Percentiles rank a stretch among this genome's conserved stretches.
phyloP scores from a whole-genome alignment of 805 yeast species.

The Kurtzmaniella cleridarum region DNA sequence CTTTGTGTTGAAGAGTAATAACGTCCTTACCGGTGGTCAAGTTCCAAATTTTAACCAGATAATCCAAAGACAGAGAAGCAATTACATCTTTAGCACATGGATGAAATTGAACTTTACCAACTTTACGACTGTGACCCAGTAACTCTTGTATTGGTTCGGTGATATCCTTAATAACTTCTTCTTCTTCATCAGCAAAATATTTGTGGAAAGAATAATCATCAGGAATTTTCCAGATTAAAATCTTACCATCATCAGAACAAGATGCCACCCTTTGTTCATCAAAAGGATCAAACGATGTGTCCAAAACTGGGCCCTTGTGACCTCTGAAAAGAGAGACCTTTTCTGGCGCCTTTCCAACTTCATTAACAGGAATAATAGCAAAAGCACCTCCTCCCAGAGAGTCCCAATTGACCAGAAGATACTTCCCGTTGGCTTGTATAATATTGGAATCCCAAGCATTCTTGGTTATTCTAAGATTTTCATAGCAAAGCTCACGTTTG shows the following conservation, averaged over 20 bases:
- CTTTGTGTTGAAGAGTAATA: conserved; percentile 77
- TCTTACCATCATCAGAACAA: conserved; percentile 73
- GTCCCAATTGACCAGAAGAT: conserved; percentile 84
- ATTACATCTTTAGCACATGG: conserved; percentile 84
- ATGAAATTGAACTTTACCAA: conserved; percentile 85
- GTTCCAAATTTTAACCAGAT: conserved; percentile 89
- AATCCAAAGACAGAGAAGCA: conserved; percentile 88
- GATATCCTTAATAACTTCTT: conserved; percentile 61
- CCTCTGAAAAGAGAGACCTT: conserved; percentile 91
- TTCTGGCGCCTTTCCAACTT: conserved; percentile 91
- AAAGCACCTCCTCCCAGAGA: conserved; percentile 97
- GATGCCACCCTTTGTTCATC: conserved; percentile 70
- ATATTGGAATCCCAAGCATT: conserved; percentile 97
- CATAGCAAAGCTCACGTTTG: conserved; percentile 66
- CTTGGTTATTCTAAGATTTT: conserved; percentile 71
- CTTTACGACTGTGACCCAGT: conserved; percentile 87
- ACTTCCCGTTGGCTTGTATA: conserved; percentile 81
- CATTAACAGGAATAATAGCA: conserved; percentile 82
- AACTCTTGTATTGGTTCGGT: conserved; percentile 60
- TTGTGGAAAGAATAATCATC: conserved; percentile 68
- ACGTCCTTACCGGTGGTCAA: conserved; percentile 66
- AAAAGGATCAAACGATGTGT: conserved; percentile 94
- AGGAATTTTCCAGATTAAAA: conserved; percentile 87
- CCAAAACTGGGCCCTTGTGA: conserved; percentile 91
- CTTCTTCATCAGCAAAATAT: conserved; percentile 48